Evolutionary conservation across 106 monocot genomes (phyloP).

Genomic region (Allium cepa): DNA sequence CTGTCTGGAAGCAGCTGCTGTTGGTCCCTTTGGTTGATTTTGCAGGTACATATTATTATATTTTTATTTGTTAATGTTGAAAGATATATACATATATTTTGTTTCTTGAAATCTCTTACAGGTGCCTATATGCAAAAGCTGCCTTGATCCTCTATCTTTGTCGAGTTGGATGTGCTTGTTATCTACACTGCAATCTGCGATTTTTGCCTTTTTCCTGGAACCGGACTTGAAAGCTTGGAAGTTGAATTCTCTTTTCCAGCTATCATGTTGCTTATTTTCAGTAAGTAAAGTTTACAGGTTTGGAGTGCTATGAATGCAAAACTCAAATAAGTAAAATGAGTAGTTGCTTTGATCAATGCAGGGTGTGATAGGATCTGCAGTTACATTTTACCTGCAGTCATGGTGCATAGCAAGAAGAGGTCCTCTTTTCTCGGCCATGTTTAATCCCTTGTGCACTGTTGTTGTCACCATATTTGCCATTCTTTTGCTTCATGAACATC

Average conservation of each 20-base stretch:
- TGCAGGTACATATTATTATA: constrained; percentile 28
- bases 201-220: constrained; percentile 23
- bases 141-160: constrained; percentile 33
- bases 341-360: constrained; percentile 3
- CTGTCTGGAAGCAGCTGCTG: constrained; percentile 40
- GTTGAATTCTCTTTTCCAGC: constrained; percentile 19
- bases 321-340: too few relatives aligned
- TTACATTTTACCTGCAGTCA: constrained; percentile 34
- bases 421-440: constrained; percentile 52
- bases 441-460: constrained; percentile 40
- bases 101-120: neutral
- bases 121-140: constrained; percentile 36
- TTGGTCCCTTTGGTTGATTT: constrained; percentile 60
- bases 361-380: constrained; percentile 40
- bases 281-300: constrained; percentile 7
- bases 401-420: constrained; percentile 47
- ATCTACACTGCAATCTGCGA: constrained; percentile 29
- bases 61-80: too few relatives aligned
- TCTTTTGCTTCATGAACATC: constrained; percentile 31
- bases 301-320: too few relatives aligned
- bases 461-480: constrained; percentile 23
- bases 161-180: constrained; percentile 59
- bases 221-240: constrained; percentile 36
- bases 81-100: neutral
- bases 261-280: constrained; percentile 26